Evolutionary conservation across 192 early-diverging fungal genomes (phyloP).

Genomic region (Coemansia sp.): DNA sequence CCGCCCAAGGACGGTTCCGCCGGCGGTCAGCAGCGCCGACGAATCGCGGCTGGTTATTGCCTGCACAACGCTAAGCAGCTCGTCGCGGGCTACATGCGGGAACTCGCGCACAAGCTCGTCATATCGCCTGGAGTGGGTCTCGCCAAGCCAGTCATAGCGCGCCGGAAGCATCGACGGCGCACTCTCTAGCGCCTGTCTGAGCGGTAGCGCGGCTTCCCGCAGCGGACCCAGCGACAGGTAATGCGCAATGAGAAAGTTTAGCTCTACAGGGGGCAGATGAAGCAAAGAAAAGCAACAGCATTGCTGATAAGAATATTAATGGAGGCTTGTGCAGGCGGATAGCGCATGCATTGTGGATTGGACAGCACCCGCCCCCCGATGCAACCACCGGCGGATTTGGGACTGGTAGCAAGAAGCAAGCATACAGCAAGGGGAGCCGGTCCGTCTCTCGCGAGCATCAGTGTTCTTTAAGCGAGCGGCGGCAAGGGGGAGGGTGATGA

Average conservation of each 20-base stretch:
- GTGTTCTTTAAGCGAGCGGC: no score
- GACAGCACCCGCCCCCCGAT: no score
- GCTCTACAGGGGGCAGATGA: slow-evolving; percentile 36
- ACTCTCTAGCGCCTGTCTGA: slow-evolving; percentile 38
- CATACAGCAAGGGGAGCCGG: no score
- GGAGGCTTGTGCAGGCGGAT: no score
- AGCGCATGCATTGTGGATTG: no score
- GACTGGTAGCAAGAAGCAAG: no score
- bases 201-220: slow-evolving; percentile 54
- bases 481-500: no score
- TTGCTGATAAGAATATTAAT: not conserved
- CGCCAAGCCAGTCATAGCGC: slow-evolving; percentile 72
- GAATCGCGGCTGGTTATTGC: slow-evolving; percentile 22
- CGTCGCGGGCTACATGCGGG: slow-evolving; percentile 18
- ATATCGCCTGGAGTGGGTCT: slow-evolving; percentile 52
- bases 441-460: no score
- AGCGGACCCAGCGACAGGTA: slow-evolving; percentile 64
- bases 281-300: not conserved
- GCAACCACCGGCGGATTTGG: no score
- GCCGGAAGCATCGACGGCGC: slow-evolving; percentile 60
- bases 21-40: slow-evolving; percentile 29
- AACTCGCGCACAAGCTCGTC: slow-evolving; percentile 59
- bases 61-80: slow-evolving; percentile 37
- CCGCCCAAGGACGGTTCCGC: slow-evolving; percentile 36
- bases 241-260: slow-evolving; percentile 71